A percentile compares a stretch with the other conserved stretches of the same genome.
Conservation (phyloP, 2,329 filamentous ascomycete genomes). For the Xylariaceae sp. region DNA sequence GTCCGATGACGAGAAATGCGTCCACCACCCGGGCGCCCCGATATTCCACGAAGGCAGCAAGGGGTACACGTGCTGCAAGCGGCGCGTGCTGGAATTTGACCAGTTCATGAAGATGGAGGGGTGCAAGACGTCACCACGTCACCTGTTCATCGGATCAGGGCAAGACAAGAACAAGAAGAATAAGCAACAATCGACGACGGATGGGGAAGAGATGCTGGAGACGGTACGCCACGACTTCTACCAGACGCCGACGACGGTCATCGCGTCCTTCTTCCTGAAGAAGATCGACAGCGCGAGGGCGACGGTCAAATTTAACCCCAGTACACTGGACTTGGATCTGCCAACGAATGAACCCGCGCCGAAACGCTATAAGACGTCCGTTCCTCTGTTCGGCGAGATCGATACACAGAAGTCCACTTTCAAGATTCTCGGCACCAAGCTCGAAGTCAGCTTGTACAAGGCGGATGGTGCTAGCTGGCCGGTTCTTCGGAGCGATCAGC, state of each 20-base stretch:
- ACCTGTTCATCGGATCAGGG: slow-evolving; percentile 84
- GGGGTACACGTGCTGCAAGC: slow-evolving; percentile 96
- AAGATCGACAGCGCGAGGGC: slow-evolving; percentile 89
- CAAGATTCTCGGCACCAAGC: slow-evolving; percentile 86
- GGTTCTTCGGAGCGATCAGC: slow-evolving; percentile 80
- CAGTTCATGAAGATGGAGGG: slow-evolving; percentile 96
- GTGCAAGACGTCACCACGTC: slow-evolving; percentile 80
- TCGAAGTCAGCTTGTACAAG: slow-evolving; percentile 78
- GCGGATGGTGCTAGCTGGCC: slow-evolving; percentile 84
- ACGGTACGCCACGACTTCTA: slow-evolving; percentile 91
- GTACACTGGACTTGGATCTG: slow-evolving; percentile 76
- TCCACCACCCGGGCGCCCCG: slow-evolving; percentile 87
- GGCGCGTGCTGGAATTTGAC: slow-evolving; percentile 93
- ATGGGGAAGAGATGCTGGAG: slow-evolving; percentile 77
- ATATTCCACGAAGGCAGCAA: slow-evolving; percentile 99
- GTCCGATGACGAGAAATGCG: slow-evolving; percentile 74
- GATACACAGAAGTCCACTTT: slow-evolving; percentile 76
- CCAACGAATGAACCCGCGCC: slow-evolving; percentile 78
- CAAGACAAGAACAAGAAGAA: slow-evolving; percentile 58
- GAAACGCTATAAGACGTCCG: slow-evolving; percentile 78
- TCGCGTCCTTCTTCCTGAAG: slow-evolving; percentile 93
- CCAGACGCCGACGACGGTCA: slow-evolving; percentile 84
- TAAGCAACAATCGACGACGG: slow-evolving; percentile 36
- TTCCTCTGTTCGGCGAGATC: slow-evolving; percentile 80
- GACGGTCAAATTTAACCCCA: slow-evolving; percentile 71